Base-by-base conservation (phyloP, 495 filamentous ascomycete species). In the Annulohypoxylon moriforme region DNA sequence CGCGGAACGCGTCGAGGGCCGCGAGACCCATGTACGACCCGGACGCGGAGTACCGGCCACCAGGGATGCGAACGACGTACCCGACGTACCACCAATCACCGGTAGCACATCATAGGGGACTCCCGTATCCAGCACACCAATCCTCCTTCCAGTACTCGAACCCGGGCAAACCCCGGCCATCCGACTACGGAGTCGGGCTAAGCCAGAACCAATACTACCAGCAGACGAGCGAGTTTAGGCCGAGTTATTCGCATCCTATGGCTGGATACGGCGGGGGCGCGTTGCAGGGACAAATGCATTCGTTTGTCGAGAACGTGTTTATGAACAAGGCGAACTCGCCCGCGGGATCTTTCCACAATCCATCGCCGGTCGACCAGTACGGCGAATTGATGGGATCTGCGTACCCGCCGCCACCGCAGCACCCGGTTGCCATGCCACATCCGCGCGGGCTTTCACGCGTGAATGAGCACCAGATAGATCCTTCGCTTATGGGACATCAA, bases 141-240 rank as follows among this genome's bases (percentile, higher is more conserved):
- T 91, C 90, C 2, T 84, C 85, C 1, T 92, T 90, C 72, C 85
- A 89, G 46, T 85, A 84, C 62, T 85, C 80, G 55, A 89, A 92
- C 73, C 88, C 90, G 8, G 88, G 87, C 14, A 87, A 86, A 72
- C 85, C 87, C 3, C 71, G 88, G 52, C 87, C 90, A 4, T 72
- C 81, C 25, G 79, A 82, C 79, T 80, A 89, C 86, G 83, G 84
- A 78, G 57, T 85, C 76, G 66, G 79, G 61, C 65, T 87, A 82
- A 67, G 82, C 78, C 71, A 81, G 18, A 82, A 84, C 40, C 86
- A 90, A 55, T 93, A 92, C 79, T 89, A 91, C 71, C 89, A 90
- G 65, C 83, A 83, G 36, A 74, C 61, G 61, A 74, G 55, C 57
- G 76, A 76, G 10, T 76, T 49, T 44, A 38, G 67, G 49, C 73